phyloP scores from a whole-genome alignment of 257 asterid genomes.

The Primulina eburnea region DNA sequence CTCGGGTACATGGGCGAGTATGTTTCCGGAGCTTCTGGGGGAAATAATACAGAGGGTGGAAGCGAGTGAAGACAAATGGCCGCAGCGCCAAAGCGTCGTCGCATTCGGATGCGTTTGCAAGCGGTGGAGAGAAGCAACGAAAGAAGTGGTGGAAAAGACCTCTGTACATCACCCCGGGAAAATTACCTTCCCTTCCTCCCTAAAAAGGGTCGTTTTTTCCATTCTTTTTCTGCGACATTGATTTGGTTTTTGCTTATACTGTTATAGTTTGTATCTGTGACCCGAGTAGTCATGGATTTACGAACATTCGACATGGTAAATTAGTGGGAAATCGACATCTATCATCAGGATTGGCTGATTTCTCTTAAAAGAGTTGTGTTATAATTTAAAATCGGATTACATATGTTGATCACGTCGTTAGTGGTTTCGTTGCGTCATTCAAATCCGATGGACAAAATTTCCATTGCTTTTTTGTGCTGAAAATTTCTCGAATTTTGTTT shows the following conservation, averaged over 20 bases:
- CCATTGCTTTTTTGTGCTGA: slow-evolving; percentile 11
- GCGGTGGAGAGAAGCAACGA: slow-evolving; percentile 83
- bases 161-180: slow-evolving; percentile 47
- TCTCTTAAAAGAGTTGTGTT: background rate
- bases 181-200: slow-evolving; percentile 87
- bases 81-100: slow-evolving; percentile 79
- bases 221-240: background rate
- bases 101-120: slow-evolving; percentile 86
- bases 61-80: slow-evolving; percentile 72
- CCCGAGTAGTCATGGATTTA: background rate
- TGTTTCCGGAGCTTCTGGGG: slow-evolving; percentile 81
- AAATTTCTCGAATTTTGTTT: background rate
- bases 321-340: background rate
- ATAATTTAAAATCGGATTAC: background rate
- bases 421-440: background rate
- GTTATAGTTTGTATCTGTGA: background rate
- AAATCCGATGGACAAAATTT: background rate
- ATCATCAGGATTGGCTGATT: background rate
- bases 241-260: background rate
- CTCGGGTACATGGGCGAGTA: slow-evolving; percentile 56
- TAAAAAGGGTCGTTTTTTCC: slow-evolving; percentile 55
- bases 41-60: slow-evolving; percentile 79
- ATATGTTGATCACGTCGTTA: slow-evolving; percentile 1
- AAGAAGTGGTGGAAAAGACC: slow-evolving; percentile 57
- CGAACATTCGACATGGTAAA: background rate